Conservation (phyloP, 139 green algal species). For the Haematococcus lacustris region DNA sequence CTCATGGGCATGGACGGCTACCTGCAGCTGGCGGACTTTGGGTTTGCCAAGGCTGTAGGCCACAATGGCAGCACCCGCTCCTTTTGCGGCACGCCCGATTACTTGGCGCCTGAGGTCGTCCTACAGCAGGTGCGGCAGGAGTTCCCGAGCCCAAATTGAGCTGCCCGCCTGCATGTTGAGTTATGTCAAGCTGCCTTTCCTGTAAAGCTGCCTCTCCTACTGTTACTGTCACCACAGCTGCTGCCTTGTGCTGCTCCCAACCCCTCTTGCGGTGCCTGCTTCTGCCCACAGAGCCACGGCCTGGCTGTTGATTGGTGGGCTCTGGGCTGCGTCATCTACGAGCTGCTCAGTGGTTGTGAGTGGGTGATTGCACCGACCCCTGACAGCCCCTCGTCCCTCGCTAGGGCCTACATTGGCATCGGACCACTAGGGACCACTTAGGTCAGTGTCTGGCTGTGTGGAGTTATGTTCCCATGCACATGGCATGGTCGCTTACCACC, state of each 20-base stretch:
- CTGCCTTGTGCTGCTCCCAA: background rate
- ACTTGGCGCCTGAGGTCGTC: slow-evolving; percentile 76
- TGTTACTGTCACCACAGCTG: background rate
- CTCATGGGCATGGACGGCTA: slow-evolving; percentile 59
- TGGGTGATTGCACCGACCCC: too few species aligned
- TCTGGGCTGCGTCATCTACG: slow-evolving; percentile 72
- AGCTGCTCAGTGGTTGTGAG: slow-evolving; percentile 68
- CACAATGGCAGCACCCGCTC: slow-evolving; percentile 52
- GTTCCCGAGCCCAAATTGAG: too few species aligned
- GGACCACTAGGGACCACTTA: too few species aligned
- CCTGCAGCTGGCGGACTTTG: slow-evolving; percentile 77
- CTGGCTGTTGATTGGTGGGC: slow-evolving; percentile 76
- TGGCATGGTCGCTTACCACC: too few species aligned
- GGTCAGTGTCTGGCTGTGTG: too few species aligned
- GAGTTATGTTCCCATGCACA: too few species aligned
- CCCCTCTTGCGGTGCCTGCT: background rate
- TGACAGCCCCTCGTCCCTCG: too few species aligned
- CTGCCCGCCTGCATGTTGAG: too few species aligned
- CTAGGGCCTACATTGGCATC: too few species aligned
- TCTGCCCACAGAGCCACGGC: slow-evolving; percentile 51
- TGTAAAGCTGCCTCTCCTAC: background rate
- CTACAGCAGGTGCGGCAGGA: slow-evolving; percentile 58
- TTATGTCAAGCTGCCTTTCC: background rate
- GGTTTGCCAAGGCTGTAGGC: slow-evolving; percentile 64
- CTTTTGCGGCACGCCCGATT: slow-evolving; percentile 75